Evolutionary conservation across 176 grass and related monocot genomes (phyloP).

Genomic region (Oryza brachyantha): DNA sequence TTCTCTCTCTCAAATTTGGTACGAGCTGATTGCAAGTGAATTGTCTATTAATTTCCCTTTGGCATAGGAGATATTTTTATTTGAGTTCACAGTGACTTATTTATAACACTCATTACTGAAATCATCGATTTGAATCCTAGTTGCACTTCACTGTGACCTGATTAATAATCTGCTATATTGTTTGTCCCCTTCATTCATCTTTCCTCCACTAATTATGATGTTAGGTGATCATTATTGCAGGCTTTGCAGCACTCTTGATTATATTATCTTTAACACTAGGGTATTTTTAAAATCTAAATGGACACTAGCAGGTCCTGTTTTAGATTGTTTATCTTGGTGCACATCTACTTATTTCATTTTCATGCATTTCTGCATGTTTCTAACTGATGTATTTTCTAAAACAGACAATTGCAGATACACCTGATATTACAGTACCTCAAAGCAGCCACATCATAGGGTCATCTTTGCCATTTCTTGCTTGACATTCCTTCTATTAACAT

Average conservation of each 20-base stretch:
- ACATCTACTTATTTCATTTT: constrained; percentile 7
- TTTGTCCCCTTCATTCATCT: constrained; percentile 3
- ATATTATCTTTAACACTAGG: neutral
- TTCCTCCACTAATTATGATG: neutral
- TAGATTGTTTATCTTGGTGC: neutral
- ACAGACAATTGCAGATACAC: neutral
- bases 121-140: neutral
- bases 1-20: neutral
- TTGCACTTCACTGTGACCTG: constrained; percentile 9
- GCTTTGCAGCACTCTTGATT: neutral
- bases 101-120: neutral
- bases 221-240: constrained; percentile 6
- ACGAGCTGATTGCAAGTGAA: neutral
- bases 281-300: neutral
- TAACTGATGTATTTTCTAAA: neutral
- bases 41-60: neutral
- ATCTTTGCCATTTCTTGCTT: neutral
- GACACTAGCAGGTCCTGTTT: neutral
- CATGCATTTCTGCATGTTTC: neutral
- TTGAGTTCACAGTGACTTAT: neutral
- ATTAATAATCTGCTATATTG: constrained; percentile 4
- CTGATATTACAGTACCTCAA: neutral
- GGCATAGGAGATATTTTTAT: neutral
- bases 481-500: neutral
- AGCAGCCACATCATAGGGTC: neutral